Evolutionary conservation across 1,284 basidiomycete genomes (phyloP).

Genomic region (Trichosporon coremiiforme): DNA sequence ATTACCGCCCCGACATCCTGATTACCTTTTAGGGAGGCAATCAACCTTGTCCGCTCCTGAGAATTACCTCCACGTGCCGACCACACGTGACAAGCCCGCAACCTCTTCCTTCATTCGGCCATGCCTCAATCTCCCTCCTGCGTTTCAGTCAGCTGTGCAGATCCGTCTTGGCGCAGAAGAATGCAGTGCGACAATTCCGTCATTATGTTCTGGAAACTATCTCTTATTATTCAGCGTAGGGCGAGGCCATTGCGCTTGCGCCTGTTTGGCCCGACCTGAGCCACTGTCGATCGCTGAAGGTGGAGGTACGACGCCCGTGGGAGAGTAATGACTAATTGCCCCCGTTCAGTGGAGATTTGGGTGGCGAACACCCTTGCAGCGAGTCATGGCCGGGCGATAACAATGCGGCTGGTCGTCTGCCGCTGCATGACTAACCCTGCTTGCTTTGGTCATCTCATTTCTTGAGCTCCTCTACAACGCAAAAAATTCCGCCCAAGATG

Average conservation of each 20-base stretch:
- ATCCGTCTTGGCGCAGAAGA: background rate
- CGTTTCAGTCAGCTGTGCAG: background rate
- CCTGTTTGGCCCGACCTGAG: no score
- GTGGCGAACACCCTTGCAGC: background rate
- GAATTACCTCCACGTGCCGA: no score
- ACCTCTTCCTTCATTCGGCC: background rate
- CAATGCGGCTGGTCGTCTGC: background rate
- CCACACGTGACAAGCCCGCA: background rate
- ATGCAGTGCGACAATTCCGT: conserved; percentile 2
- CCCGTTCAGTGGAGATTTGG: background rate
- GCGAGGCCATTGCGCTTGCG: no score
- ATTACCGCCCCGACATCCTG: conserved; percentile 6
- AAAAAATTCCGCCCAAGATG: conserved; percentile 61
- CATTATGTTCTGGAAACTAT: background rate
- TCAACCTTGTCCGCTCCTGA: background rate
- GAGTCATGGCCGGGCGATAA: conserved; percentile 15
- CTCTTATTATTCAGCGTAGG: background rate
- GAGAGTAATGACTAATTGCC: background rate
- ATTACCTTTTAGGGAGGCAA: no score
- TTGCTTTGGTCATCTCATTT: background rate
- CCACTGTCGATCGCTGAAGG: background rate
- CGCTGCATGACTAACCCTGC: background rate
- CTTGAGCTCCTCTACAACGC: background rate
- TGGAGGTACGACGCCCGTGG: background rate
- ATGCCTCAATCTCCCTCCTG: background rate